Base-by-base conservation (phyloP, 2,329 filamentous ascomycete species). In the Monosporascus sp. region DNA sequence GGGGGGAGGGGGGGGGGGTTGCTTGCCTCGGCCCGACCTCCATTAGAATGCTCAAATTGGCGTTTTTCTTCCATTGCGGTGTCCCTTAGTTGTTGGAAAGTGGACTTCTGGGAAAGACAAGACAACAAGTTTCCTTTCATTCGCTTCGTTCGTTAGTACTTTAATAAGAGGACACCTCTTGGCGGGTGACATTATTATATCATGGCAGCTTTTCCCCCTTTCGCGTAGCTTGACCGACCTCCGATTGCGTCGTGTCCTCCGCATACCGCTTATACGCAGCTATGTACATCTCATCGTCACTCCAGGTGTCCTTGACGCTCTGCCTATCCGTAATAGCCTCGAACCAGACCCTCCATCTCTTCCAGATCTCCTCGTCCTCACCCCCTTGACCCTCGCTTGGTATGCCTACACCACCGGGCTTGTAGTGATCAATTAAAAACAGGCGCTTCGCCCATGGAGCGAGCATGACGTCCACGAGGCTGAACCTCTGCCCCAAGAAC, bases 341-440 rank as follows among this genome's bases (percentile, higher is more conserved):
- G 31, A 79, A 69, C 86, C 87, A 93, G 50, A 65, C 74, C 61
- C 77, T 73, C 83, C 86, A 92, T 48, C 87, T 74, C 43, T 62
- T 68, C 88, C 87, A 91, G 2, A 78, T 65, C 37, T 67, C 67
- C 50, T 82, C 81, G 38, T 87, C 80, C 7, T 76, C 49, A 57
- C 70, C 60, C 11, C 54, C 60, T 17, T 61, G 50, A 3, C 57
- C 57, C 36, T 63, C 49, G 0, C 51, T 54, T 2, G 77, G 75
- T 24, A 82, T 71, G 0, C 75, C 77, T 2, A 76, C 58, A 0
- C 81, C 80, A 0, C 79, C 79, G 0, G 71, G 64, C 64, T 92
- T 92, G 65, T 87, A 92, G 57, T 89, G 78, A 60, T 92, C 87
- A 59, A 92, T 85, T 6, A 90, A 72, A 74, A 87, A 92, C 20